These are phyloP conservation scores for Ascochyta viciae-villosae DNA, from an alignment of 2,329 filamentous ascomycete species.

Conservation along the genomic window DNA sequence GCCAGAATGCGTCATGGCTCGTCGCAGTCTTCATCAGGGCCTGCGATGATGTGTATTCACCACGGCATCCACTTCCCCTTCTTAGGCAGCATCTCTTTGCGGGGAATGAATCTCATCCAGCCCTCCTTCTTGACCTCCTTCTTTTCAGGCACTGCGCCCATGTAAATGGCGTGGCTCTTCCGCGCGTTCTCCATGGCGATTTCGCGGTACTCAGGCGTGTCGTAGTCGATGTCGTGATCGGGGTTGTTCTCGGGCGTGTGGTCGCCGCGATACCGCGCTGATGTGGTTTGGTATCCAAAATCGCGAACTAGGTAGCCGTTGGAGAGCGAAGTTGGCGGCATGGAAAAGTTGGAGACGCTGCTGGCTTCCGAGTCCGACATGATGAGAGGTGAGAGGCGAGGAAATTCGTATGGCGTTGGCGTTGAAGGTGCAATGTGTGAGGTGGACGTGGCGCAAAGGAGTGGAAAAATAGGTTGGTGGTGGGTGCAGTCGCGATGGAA, in stretches of 20 bases:
- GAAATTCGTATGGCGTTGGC: background rate
- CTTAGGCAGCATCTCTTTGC: slow-evolving; percentile 15
- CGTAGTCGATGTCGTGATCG: slow-evolving; percentile 33
- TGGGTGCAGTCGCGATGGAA: background rate
- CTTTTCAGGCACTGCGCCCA: slow-evolving; percentile 24
- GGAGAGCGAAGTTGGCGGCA: slow-evolving; percentile 9
- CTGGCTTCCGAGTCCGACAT: slow-evolving; percentile 14
- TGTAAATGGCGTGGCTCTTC: slow-evolving; percentile 32
- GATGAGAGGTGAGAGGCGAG: background rate
- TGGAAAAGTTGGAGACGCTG: slow-evolving; percentile 14
- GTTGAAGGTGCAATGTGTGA: background rate
- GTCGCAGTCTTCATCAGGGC: background rate
- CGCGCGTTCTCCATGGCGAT: slow-evolving; percentile 35
- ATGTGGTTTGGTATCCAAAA: slow-evolving; percentile 32
- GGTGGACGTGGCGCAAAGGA: background rate
- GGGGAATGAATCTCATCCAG: slow-evolving; percentile 31
- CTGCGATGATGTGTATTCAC: background rate
- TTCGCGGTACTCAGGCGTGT: slow-evolving; percentile 28
- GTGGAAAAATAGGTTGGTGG: background rate
- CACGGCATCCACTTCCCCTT: slow-evolving; percentile 17
- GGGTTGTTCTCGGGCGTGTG: slow-evolving; percentile 38
- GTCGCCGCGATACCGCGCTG: slow-evolving; percentile 34
- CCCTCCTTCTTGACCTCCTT: slow-evolving; percentile 25
- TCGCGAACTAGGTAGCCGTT: slow-evolving; percentile 27
- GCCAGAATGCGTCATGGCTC: background rate